Percentiles rank a stretch among this genome's conserved stretches.
Evolutionary conservation across 2,329 filamentous ascomycete genomes (phyloP).

Genomic region (Ascochyta fabae): DNA sequence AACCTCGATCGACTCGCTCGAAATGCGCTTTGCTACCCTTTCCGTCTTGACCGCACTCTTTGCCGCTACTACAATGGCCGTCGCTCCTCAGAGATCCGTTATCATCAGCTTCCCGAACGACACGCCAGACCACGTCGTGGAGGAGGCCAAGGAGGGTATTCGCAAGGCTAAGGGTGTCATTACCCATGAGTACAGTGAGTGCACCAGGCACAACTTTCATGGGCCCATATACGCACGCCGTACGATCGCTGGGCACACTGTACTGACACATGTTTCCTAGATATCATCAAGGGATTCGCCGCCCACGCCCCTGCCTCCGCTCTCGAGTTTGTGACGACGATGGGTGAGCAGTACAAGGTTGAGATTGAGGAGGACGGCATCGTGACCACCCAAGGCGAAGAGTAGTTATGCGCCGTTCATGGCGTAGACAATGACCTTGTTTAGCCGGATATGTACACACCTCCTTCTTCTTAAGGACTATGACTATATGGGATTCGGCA

Average conservation of each 20-base stretch:
- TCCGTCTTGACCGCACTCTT: conserved; percentile 65
- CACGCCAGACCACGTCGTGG: conserved; percentile 71
- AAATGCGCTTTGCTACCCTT: conserved; percentile 70
- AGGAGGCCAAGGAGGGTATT: conserved; percentile 75
- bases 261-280: conserved; percentile 36
- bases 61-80: conserved; percentile 67
- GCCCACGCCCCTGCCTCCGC: conserved; percentile 73
- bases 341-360: conserved; percentile 66
- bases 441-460: neutral
- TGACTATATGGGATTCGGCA: neutral
- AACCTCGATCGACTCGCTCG: conserved; percentile 25
- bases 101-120: conserved; percentile 78
- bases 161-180: conserved; percentile 71
- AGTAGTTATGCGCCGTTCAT: conserved; percentile 16
- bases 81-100: conserved; percentile 68
- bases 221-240: too few relatives aligned
- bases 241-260: too few relatives aligned
- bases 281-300: conserved; percentile 72
- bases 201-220: neutral
- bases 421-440: neutral
- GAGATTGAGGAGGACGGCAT: conserved; percentile 79
- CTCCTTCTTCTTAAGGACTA: neutral
- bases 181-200: conserved; percentile 73
- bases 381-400: conserved; percentile 55
- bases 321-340: conserved; percentile 70